phyloP scores from a whole-genome alignment of 345 rosid genomes.

The Streptanthus diversifolius region DNA sequence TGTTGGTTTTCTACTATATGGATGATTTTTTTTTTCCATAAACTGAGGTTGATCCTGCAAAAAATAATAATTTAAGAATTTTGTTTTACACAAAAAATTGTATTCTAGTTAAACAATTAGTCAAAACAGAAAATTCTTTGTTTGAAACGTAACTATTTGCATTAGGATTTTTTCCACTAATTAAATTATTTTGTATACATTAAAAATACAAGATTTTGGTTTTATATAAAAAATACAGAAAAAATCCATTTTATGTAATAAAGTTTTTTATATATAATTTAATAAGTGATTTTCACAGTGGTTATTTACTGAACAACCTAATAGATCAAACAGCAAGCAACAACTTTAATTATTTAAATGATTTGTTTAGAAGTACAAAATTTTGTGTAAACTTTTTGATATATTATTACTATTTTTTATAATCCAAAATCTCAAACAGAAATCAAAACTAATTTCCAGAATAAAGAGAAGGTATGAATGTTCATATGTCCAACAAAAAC shows the following conservation, averaged over 20 bases:
- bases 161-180: neutral
- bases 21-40: neutral
- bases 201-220: neutral
- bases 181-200: neutral
- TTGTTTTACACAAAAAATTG: neutral
- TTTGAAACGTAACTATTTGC: neutral
- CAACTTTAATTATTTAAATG: no score
- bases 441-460: neutral
- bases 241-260: no score
- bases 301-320: no score
- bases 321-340: no score
- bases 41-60: neutral
- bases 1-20: neutral
- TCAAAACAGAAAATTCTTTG: neutral
- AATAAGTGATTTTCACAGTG: no score
- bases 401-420: no score
- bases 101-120: neutral
- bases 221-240: no score
- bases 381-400: no score
- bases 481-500: constrained; percentile 10
- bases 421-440: neutral
- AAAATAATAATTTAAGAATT: neutral
- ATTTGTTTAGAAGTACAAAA: no score
- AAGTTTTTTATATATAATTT: no score
- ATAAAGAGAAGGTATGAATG: no score